Evolutionary conservation across 495 filamentous ascomycete species (phyloP).

Genomic region (Pyrenula aspistea): DNA sequence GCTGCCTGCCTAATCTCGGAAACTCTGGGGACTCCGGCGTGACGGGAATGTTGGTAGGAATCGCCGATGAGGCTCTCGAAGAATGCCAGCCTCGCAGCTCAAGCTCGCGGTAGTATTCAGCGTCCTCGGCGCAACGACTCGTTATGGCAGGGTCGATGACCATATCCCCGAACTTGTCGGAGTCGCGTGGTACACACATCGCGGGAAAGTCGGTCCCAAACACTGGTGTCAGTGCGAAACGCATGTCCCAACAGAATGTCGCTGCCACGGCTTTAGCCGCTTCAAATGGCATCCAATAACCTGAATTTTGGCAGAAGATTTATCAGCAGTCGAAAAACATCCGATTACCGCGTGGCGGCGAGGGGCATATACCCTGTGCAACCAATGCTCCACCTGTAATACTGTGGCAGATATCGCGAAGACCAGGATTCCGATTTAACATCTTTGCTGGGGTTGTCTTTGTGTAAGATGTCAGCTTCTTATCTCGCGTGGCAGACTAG

Average conservation of each 20-base stretch:
- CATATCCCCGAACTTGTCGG: conserved; percentile 51
- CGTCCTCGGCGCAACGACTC: conserved; percentile 35
- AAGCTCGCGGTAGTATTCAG: conserved; percentile 31
- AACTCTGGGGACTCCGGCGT: conserved; percentile 7
- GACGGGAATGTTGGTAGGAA: conserved; percentile 2
- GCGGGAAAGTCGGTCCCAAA: conserved; percentile 73
- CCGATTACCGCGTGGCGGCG: not conserved
- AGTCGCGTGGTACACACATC: conserved; percentile 51
- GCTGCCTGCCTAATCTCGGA: conserved; percentile 4
- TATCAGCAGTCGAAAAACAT: conserved; percentile 1
- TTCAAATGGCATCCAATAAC: conserved; percentile 93
- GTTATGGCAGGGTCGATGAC: conserved; percentile 53
- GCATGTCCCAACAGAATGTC: conserved; percentile 79
- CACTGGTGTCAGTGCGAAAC: conserved; percentile 71
- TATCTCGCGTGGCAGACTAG: conserved; percentile 1
- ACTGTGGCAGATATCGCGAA: conserved; percentile 77
- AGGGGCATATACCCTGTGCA: conserved; percentile 61
- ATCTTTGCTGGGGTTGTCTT: conserved; percentile 80
- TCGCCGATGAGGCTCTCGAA: not conserved
- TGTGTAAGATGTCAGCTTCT: conserved; percentile 7
- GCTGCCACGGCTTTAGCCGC: conserved; percentile 73
- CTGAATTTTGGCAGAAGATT: conserved; percentile 26
- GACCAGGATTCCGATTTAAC: conserved; percentile 64
- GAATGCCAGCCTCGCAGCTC: conserved; percentile 12
- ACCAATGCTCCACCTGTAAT: conserved; percentile 86